Base-by-base conservation (phyloP, 202 grass and related monocot genomes). In the Setaria viridis region DNA sequence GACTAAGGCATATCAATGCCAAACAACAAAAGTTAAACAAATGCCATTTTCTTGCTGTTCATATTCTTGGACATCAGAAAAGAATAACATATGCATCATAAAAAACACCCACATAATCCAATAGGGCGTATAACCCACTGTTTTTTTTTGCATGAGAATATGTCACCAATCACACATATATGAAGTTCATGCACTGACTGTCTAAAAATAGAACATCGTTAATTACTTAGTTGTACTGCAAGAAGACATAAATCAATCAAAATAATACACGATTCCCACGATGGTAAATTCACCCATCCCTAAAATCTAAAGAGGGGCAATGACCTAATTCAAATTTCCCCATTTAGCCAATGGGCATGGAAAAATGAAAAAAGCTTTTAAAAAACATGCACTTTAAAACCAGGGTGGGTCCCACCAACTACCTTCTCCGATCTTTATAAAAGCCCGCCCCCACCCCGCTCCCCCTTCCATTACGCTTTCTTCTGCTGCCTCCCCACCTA, bases 371-470 rank as follows among this genome's bases (percentile, higher is more conserved):
- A 74, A 69, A 53, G 41, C 34, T 1, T 0, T n/a, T 15, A 9
- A 35, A 33, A 80, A 84, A 45, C 45, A 46, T 49, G 80, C 67
- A 13, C 75, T 64, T 80, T 70, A 57, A 88, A 60, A 45, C 11
- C 56, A 41, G 19, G 47, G 29, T 82, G 81, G 89, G 77, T 15
- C 85, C 89, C 80, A 80, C 34, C 35, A 42, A 34, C 70, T 3
- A 49, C 47, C 39, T 13, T 0, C 53, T 35, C 20, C 15, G 29
- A 14, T 7, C 39, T 91, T 76, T 88, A 91, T 91, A 87, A 88
- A 83, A 72, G 25, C 29, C 10, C 70, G 34, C 12, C 69, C 11
- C 32, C 62, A 8, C 33, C 4, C 7, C 5, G 9, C n/a, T 14
- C 9, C 2, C 34, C 54, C 29, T 48, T 62, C 48, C 56, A 17